Percentiles rank a stretch among this genome's conserved stretches.
These are phyloP conservation scores for Pseudozyma hubeiensis DNA, from an alignment of 1,284 basidiomycete genomes.

Conservation along the genomic window DNA sequence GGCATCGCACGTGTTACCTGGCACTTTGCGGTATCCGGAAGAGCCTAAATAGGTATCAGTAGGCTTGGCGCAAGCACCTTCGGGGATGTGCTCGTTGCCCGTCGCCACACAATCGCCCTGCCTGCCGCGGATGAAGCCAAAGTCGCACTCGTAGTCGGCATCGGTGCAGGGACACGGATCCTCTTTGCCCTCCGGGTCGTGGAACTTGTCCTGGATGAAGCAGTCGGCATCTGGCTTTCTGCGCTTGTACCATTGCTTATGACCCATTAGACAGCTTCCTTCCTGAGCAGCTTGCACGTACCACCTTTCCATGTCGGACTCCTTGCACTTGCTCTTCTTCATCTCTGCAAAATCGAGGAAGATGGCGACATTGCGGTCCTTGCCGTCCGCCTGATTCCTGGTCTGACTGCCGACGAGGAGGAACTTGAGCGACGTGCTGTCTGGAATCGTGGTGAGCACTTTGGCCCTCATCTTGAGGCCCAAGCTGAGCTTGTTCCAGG, in stretches of 20 bases:
- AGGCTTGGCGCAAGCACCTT: conserved; percentile 76
- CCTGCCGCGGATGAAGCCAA: conserved; percentile 82
- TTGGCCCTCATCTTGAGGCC: conserved; percentile 80
- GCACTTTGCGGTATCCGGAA: conserved; percentile 90
- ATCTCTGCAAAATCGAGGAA: conserved; percentile 86
- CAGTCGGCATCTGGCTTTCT: conserved; percentile 87
- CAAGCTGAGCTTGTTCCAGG: conserved; percentile 81
- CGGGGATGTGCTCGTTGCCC: conserved; percentile 86
- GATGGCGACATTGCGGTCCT: conserved; percentile 77
- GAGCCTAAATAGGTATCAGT: conserved; percentile 82
- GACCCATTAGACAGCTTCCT: conserved; percentile 89
- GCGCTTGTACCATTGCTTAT: conserved; percentile 94
- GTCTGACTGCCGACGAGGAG: conserved; percentile 85
- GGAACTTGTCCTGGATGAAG: conserved; percentile 85
- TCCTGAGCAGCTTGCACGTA: conserved; percentile 78
- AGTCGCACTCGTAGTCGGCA: conserved; percentile 94
- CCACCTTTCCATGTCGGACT: conserved; percentile 87
- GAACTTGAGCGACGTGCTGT: conserved; percentile 90
- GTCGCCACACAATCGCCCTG: conserved; percentile 79
- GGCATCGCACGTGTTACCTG: conserved; percentile 86
- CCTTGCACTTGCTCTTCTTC: conserved; percentile 78
- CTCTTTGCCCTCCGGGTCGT: conserved; percentile 73
- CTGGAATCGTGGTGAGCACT: conserved; percentile 86
- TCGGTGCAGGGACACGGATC: conserved; percentile 86
- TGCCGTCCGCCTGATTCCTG: conserved; percentile 74